phyloP scores from a whole-genome alignment of 179 eudicot species.

The Nepenthes alata region DNA sequence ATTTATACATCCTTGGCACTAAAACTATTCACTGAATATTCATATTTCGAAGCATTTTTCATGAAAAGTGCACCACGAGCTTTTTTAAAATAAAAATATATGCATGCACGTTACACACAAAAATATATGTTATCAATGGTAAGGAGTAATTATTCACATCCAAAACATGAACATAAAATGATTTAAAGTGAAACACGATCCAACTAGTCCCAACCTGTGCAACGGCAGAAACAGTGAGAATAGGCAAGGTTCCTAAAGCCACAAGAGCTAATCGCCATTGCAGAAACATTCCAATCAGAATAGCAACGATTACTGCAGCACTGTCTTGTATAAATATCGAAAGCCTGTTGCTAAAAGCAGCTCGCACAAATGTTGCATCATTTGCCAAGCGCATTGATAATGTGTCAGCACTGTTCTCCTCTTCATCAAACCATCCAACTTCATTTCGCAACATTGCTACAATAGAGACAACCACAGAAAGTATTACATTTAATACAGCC shows the following conservation, averaged over 20 bases:
- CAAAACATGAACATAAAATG: neutral
- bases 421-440: constrained; percentile 99
- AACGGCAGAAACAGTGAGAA: constrained; percentile 78
- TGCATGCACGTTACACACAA: too few relatives aligned
- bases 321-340: constrained; percentile 93
- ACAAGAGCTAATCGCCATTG: constrained; percentile 91
- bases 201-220: constrained; percentile 63
- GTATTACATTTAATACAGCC: constrained; percentile 2
- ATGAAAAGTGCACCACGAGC: too few relatives aligned
- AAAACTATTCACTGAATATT: too few relatives aligned
- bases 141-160: too few relatives aligned
- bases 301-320: constrained; percentile 82
- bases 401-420: constrained; percentile 93
- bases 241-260: constrained; percentile 83
- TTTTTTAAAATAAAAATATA: too few relatives aligned
- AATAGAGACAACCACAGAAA: constrained; percentile 9
- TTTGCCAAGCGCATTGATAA: constrained; percentile 98
- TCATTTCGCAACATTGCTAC: constrained; percentile 96
- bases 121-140: too few relatives aligned
- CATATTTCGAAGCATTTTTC: too few relatives aligned
- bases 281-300: constrained; percentile 79
- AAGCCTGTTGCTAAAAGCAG: constrained; percentile 98
- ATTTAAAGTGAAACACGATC: neutral
- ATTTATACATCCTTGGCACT: too few relatives aligned
- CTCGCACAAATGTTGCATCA: constrained; percentile 99